Evolutionary conservation across 345 rosid genomes (phyloP).

Genomic region (Brassica juncea): DNA sequence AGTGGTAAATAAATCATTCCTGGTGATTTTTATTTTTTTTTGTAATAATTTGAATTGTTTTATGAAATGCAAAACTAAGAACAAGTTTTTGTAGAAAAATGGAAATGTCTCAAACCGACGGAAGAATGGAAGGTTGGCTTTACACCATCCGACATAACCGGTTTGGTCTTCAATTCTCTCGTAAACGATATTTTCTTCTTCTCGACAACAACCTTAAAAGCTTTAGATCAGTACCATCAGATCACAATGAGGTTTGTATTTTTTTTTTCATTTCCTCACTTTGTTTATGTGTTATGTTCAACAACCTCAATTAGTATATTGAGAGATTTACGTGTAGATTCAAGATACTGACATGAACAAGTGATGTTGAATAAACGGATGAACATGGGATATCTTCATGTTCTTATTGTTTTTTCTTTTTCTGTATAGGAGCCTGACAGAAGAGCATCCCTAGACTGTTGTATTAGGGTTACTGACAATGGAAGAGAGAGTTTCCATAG

Average conservation of each 20-base stretch:
- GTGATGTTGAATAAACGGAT: neutral
- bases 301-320: neutral
- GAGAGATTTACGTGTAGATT: neutral
- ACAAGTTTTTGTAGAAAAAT: conserved; percentile 31
- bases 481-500: conserved; percentile 87
- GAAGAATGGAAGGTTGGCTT: conserved; percentile 91
- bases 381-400: neutral
- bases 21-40: neutral
- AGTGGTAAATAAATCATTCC: conserved; percentile 11
- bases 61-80: neutral
- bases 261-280: neutral
- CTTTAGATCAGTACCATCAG: conserved; percentile 62
- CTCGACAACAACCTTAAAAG: conserved; percentile 58
- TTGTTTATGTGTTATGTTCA: conserved; percentile 6
- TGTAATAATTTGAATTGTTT: neutral
- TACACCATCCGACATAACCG: conserved; percentile 72
- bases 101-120: conserved; percentile 45
- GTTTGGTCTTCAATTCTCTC: conserved; percentile 72
- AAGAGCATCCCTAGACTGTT: conserved; percentile 68
- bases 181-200: conserved; percentile 80
- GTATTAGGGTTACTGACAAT: conserved; percentile 78
- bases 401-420: neutral
- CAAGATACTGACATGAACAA: neutral
- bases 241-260: conserved; percentile 52
- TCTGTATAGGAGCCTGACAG: conserved; percentile 60